A percentile compares a stretch with the other conserved stretches of the same genome.
Evolutionary conservation across 2,329 filamentous ascomycete species (phyloP).

Genomic region (Stylonectria norvegica): DNA sequence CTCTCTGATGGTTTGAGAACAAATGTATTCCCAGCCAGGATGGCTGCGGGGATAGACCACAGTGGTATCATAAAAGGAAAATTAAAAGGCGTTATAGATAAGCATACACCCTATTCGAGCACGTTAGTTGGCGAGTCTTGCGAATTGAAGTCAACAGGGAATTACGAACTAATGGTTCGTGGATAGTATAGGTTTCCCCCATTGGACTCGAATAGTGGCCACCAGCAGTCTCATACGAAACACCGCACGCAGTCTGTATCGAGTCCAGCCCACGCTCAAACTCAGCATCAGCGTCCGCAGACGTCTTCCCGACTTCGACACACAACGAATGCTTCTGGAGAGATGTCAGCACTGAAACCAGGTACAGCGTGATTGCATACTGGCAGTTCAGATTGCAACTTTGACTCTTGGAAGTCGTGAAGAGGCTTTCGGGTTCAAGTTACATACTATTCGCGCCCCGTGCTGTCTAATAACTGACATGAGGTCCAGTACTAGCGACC

Average conservation of each 20-base stretch:
- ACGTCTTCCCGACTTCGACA: slow-evolving; percentile 20
- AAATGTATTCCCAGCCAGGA: slow-evolving; percentile 16
- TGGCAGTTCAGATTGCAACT: not conserved
- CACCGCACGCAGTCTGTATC: slow-evolving; percentile 15
- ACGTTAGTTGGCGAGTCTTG: not conserved
- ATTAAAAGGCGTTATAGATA: slow-evolving; percentile 12
- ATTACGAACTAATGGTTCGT: slow-evolving; percentile 9
- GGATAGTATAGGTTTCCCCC: slow-evolving; percentile 12
- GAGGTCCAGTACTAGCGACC: slow-evolving; percentile 4
- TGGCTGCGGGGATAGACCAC: slow-evolving; percentile 16
- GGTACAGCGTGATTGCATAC: not conserved
- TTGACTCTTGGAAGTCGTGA: too few species aligned
- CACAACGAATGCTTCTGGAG: not conserved
- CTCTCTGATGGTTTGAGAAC: slow-evolving; percentile 46
- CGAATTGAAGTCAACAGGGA: not conserved
- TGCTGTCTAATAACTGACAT: slow-evolving; percentile 6
- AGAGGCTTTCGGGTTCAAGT: not conserved
- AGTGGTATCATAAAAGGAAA: slow-evolving; percentile 20
- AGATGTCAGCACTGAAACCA: slow-evolving; percentile 4
- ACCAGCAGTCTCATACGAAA: slow-evolving; percentile 11
- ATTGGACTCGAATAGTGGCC: slow-evolving; percentile 2
- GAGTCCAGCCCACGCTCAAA: slow-evolving; percentile 20
- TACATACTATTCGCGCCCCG: slow-evolving; percentile 6
- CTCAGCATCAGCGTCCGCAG: slow-evolving; percentile 19
- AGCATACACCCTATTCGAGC: slow-evolving; percentile 7